Evolutionary conservation across 2,329 filamentous ascomycete species (phyloP), one percentile per base, ranked within the genome.

Genomic region (Raffaelea albimanens): DNA sequence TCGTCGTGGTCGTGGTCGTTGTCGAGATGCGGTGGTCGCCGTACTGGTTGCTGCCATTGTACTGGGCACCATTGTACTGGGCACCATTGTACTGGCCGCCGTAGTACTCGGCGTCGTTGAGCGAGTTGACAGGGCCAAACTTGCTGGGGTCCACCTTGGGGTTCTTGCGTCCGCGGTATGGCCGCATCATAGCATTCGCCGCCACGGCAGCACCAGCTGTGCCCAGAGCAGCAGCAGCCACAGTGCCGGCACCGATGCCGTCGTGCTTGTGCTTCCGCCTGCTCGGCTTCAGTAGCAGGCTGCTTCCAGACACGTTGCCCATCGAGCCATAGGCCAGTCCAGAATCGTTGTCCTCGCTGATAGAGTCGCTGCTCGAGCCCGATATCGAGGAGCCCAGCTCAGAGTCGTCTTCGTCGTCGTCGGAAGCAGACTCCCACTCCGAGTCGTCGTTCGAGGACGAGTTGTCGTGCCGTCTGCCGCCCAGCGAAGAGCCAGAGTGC

Each of bases 311-410:
- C 14, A n/a, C 8, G 14, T n/a, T 7, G 34, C 34, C 34, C 34
- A 19, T 5, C 13, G 34, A 63, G 40, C 71, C 71, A 50, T 73
- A 74, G 7, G 64, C 68, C 34, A 74, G 61, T 16, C 59, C 66
- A 36, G 63, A 66, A 49, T 67, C 65, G 42, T 63, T 62, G 31
- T 29, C 29, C 22, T 31, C 42, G 61, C 62, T n/a, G 53, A 49
- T 31, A 14, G 42, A 59, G 43, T 58, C 71, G 42, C 68, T 67
- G 13, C 74, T 72, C 5, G 72, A 75, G 22, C 73, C 72, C 41
- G 73, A 76, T 59, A n/a, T n/a, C n/a, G n/a, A n/a, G n/a, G n/a
- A n/a, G n/a, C 79, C 76, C 75, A 75, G 80, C 48, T 77, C 75
- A 1, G 68, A 68, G 39, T 78, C 71, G 29, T 72, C 74, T 44